Evolutionary conservation across 768 basidiomycete species (phyloP).

Genomic region (Calocybe cyanea): DNA sequence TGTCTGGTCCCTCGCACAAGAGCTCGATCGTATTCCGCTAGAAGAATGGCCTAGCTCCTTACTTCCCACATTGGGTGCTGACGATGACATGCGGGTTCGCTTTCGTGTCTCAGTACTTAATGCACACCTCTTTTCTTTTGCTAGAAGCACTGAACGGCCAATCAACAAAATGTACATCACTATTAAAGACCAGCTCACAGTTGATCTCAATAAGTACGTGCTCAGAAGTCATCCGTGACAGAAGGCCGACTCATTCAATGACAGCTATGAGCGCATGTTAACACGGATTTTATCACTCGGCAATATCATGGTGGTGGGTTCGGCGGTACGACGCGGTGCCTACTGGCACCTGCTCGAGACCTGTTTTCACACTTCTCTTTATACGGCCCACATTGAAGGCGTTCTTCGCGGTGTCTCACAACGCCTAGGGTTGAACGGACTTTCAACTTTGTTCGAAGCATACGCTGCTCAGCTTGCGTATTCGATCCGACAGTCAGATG

Average conservation of each 20-base stretch:
- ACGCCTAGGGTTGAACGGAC: slow-evolving; percentile 59
- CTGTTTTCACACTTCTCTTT: slow-evolving; percentile 37
- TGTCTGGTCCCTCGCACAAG: slow-evolving; percentile 39
- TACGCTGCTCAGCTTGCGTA: slow-evolving; percentile 76
- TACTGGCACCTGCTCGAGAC: slow-evolving; percentile 89
- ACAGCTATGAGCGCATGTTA: slow-evolving; percentile 66
- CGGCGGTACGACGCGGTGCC: slow-evolving; percentile 71
- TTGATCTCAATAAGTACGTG: slow-evolving; percentile 48
- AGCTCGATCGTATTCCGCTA: slow-evolving; percentile 25
- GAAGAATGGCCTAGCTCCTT: slow-evolving; percentile 37
- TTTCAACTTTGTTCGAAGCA: slow-evolving; percentile 67
- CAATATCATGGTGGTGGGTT: slow-evolving; percentile 77
- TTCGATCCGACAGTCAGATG: slow-evolving; percentile 49
- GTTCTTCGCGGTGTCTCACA: slow-evolving; percentile 59
- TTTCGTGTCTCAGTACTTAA: slow-evolving; percentile 67
- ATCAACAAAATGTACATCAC: slow-evolving; percentile 40
- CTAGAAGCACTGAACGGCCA: slow-evolving; percentile 29
- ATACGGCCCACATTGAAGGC: slow-evolving; percentile 39
- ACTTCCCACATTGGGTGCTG: slow-evolving; percentile 52
- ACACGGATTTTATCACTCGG: slow-evolving; percentile 68
- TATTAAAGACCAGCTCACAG: slow-evolving; percentile 42
- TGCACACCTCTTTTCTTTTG: slow-evolving; percentile 52
- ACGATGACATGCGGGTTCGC: slow-evolving; percentile 81
- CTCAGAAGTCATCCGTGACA: not conserved
- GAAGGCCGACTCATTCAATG: slow-evolving; percentile 2